These are phyloP conservation scores for Misopates orontium DNA, from an alignment of 257 asterid species.

Conservation along the genomic window DNA sequence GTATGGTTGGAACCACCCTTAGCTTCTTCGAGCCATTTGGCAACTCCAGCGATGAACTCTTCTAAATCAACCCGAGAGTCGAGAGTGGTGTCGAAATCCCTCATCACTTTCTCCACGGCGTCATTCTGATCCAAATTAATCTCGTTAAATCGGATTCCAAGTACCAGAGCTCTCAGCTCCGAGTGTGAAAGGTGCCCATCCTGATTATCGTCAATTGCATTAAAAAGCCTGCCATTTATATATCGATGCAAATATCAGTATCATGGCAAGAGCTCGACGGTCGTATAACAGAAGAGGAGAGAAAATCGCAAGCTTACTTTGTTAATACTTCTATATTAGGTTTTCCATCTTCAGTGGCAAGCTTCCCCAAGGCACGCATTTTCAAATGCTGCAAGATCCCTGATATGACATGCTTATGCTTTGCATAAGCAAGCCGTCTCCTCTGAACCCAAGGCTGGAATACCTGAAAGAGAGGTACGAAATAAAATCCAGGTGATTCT, in stretches of 20 bases:
- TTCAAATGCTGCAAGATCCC: slow-evolving; percentile 70
- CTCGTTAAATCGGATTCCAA: slow-evolving; percentile 70
- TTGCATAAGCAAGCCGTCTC: slow-evolving; percentile 64
- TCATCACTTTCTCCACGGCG: slow-evolving; percentile 61
- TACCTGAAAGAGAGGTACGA: slow-evolving; percentile 44
- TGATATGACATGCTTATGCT: slow-evolving; percentile 83
- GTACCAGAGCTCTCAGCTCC: slow-evolving; percentile 66
- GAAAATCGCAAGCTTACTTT: slow-evolving; percentile 40
- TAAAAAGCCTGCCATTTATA: slow-evolving; percentile 55
- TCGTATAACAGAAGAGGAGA: neutral
- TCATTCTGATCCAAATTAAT: slow-evolving; percentile 59
- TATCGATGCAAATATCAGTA: slow-evolving; percentile 7
- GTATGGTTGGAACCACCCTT: slow-evolving; percentile 36
- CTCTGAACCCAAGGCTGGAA: slow-evolving; percentile 88
- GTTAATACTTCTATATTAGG: slow-evolving; percentile 52
- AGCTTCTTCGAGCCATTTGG: slow-evolving; percentile 76
- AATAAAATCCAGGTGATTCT: neutral
- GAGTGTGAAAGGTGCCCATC: slow-evolving; percentile 58
- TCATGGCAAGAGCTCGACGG: slow-evolving; percentile 1
- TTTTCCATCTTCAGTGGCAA: slow-evolving; percentile 59
- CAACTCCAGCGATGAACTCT: slow-evolving; percentile 64
- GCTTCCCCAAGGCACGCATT: slow-evolving; percentile 68
- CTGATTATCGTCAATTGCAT: slow-evolving; percentile 54
- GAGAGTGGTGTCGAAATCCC: slow-evolving; percentile 62
- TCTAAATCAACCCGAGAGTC: slow-evolving; percentile 45